phyloP scores from a whole-genome alignment of 1,284 basidiomycete species.

The Afroboletus lepidellus region DNA sequence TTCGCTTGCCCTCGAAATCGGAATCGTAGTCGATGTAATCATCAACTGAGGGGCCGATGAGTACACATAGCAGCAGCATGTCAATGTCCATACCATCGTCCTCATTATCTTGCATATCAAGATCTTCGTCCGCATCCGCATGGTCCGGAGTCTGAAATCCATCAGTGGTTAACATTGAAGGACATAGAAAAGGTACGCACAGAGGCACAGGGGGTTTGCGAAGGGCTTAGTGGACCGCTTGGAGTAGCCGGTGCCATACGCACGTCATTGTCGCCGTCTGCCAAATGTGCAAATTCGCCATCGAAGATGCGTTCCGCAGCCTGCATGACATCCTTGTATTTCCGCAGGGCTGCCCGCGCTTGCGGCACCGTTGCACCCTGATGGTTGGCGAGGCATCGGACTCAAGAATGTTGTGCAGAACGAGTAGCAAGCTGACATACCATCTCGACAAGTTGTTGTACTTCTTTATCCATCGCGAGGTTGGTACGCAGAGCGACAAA shows the following conservation, averaged over 20 bases:
- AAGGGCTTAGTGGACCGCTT: constrained; percentile 23
- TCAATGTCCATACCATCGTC: constrained; percentile 46
- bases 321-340: constrained; percentile 82
- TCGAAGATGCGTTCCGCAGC: constrained; percentile 85
- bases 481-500: constrained; percentile 1
- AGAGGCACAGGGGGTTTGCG: constrained; percentile 28
- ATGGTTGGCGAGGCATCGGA: constrained; percentile 6
- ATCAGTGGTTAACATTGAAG: constrained; percentile 3
- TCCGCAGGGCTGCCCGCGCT: constrained; percentile 74
- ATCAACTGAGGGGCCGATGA: constrained; percentile 38
- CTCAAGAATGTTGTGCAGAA: constrained; percentile 5
- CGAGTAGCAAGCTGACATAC: constrained; percentile 31
- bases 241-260: constrained; percentile 27
- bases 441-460: constrained; percentile 57
- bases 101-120: constrained; percentile 50
- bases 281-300: constrained; percentile 74
- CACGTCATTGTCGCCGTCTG: constrained; percentile 47
- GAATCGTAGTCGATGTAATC: constrained; percentile 77
- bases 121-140: constrained; percentile 41
- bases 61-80: constrained; percentile 3
- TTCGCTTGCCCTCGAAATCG: constrained; percentile 56
- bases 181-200: constrained; percentile 18
- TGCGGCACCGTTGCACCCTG: constrained; percentile 78
- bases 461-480: constrained; percentile 41
- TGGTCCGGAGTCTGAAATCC: constrained; percentile 53